These are phyloP conservation scores for Rhizopogon vulgaris DNA, from an alignment of 768 basidiomycete genomes.

Conservation along the genomic window DNA sequence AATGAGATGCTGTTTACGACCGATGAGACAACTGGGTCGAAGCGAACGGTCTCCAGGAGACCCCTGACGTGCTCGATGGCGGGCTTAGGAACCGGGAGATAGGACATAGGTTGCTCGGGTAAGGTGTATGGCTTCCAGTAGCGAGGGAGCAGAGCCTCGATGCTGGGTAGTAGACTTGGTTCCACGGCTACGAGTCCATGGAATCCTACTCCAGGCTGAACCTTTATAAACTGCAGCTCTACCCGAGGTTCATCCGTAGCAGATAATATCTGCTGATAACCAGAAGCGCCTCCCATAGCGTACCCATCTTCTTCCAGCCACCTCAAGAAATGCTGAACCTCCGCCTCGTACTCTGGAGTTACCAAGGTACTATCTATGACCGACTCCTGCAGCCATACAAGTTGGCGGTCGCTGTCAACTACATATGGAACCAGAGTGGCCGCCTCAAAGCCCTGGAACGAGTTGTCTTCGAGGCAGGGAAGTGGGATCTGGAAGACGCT, in stretches of 20 bases:
- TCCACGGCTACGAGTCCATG: slow-evolving; percentile 49
- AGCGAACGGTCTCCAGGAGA: slow-evolving; percentile 54
- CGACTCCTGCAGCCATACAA: slow-evolving; percentile 59
- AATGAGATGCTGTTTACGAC: slow-evolving; percentile 66
- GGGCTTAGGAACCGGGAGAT: slow-evolving; percentile 50
- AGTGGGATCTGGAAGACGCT: slow-evolving; percentile 42
- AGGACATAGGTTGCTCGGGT: slow-evolving; percentile 41
- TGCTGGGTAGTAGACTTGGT: slow-evolving; percentile 29
- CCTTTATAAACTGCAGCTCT: slow-evolving; percentile 13
- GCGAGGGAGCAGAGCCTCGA: slow-evolving; percentile 63
- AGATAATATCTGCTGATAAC: slow-evolving; percentile 15
- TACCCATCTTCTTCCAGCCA: slow-evolving; percentile 16
- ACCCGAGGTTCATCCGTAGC: slow-evolving; percentile 4
- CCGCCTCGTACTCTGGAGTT: slow-evolving; percentile 23
- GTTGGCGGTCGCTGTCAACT: slow-evolving; percentile 28
- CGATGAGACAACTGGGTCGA: slow-evolving; percentile 62
- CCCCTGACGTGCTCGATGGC: slow-evolving; percentile 50
- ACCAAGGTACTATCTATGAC: slow-evolving; percentile 42
- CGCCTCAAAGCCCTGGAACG: slow-evolving; percentile 18
- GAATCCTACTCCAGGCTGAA: slow-evolving; percentile 38
- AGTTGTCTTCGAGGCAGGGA: slow-evolving; percentile 29
- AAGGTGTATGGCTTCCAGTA: slow-evolving; percentile 70
- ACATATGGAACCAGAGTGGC: slow-evolving; percentile 21
- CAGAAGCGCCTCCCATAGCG: slow-evolving; percentile 1
- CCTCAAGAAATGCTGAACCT: slow-evolving; percentile 33